A percentile compares a stretch with the other conserved stretches of the same genome.
phyloP scores from a whole-genome alignment of 2,329 filamentous ascomycete species.

The Metarhizium robertsii region DNA sequence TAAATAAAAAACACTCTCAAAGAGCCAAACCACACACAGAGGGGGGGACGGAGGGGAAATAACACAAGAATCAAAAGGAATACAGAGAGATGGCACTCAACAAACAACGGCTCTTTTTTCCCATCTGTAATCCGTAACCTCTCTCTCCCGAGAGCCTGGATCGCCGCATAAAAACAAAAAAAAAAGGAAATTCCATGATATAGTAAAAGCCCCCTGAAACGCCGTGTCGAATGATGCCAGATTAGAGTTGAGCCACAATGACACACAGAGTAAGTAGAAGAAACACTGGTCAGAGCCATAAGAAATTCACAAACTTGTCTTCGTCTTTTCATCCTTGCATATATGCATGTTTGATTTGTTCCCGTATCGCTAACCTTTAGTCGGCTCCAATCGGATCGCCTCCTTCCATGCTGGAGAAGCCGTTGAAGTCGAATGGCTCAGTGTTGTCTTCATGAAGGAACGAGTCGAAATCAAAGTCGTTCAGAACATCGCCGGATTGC shows the following conservation, averaged over 20 bases:
- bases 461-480: constrained; percentile 60
- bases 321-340: background rate
- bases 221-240: constrained; percentile 30
- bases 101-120: constrained; percentile 18
- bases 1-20: background rate
- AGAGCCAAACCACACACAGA: constrained; percentile 1
- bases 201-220: constrained; percentile 25
- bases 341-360: background rate
- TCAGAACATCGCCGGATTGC: constrained; percentile 46
- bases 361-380: constrained; percentile 19
- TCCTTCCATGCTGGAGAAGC: constrained; percentile 44
- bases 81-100: constrained; percentile 3
- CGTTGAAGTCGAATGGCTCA: constrained; percentile 44
- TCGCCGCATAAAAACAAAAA: constrained; percentile 22
- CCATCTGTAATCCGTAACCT: constrained; percentile 18
- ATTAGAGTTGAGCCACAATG: constrained; percentile 25
- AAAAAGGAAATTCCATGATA: constrained; percentile 23
- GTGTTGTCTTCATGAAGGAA: constrained; percentile 49
- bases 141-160: constrained; percentile 19
- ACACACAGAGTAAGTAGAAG: constrained; percentile 10
- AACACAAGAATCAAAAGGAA: constrained; percentile 4
- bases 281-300: constrained; percentile 12
- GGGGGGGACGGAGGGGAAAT: background rate
- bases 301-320: constrained; percentile 3
- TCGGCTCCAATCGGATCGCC: constrained; percentile 48